Evolutionary conservation across 441 rosid species (phyloP).

Genomic region (Populus hybrid): DNA sequence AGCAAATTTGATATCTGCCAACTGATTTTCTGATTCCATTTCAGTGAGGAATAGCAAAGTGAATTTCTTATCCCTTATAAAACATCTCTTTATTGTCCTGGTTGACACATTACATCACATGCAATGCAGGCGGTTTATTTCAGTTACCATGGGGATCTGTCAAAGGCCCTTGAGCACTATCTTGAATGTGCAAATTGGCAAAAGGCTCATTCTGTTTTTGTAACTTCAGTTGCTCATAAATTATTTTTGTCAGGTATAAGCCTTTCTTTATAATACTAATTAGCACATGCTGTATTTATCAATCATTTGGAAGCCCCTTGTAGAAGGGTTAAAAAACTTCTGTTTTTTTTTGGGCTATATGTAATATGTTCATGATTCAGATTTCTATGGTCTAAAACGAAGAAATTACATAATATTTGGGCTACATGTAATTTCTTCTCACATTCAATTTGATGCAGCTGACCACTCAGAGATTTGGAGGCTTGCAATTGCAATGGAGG

Average conservation of each 20-base stretch:
- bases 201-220: slow-evolving; percentile 81
- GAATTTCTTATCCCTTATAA: slow-evolving; percentile 2
- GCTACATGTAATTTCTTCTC: slow-evolving; percentile 6
- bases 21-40: not conserved
- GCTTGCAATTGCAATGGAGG: slow-evolving; percentile 78
- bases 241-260: slow-evolving; percentile 75
- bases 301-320: not conserved
- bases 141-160: slow-evolving; percentile 64
- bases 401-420: slow-evolving; percentile 3
- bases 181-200: slow-evolving; percentile 87
- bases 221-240: slow-evolving; percentile 71
- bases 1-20: not conserved
- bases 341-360: not conserved
- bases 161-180: slow-evolving; percentile 84
- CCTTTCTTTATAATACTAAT: not conserved
- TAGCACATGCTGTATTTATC: not conserved
- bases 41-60: not conserved
- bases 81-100: slow-evolving; percentile 4
- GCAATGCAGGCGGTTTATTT: slow-evolving; percentile 72
- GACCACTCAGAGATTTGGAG: slow-evolving; percentile 79
- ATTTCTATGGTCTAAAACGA: not conserved
- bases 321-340: not conserved
- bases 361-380: not conserved
- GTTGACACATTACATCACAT: slow-evolving; percentile 16
- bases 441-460: slow-evolving; percentile 41